Percentiles rank a stretch among this genome's conserved stretches.
Evolutionary conservation across 1,284 basidiomycete genomes (phyloP).

Genomic region (Trametes polyzona): DNA sequence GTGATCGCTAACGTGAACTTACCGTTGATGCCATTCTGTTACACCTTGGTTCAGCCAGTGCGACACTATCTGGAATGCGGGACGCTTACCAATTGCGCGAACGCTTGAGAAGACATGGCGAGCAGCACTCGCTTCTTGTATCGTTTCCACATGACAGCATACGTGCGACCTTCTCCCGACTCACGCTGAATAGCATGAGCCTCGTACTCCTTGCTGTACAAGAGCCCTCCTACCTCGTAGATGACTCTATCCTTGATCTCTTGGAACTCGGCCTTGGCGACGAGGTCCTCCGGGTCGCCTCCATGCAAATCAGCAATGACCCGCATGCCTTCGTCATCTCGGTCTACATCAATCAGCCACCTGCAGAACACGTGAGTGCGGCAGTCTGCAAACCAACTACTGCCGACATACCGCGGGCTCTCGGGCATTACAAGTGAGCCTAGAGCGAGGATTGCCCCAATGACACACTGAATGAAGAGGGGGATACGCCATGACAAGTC

Average conservation of each 20-base stretch:
- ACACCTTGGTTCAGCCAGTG: constrained; percentile 9
- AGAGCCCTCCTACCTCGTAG: constrained; percentile 62
- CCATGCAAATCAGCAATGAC: constrained; percentile 94
- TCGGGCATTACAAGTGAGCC: constrained; percentile 93
- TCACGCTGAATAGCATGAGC: constrained; percentile 51
- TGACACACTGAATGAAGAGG: constrained; percentile 86
- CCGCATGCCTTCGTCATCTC: constrained; percentile 84
- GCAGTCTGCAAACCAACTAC: not conserved
- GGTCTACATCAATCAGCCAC: constrained; percentile 91
- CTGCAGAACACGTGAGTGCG: constrained; percentile 43
- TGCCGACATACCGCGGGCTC: constrained; percentile 71
- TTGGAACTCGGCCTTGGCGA: constrained; percentile 84
- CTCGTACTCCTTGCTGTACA: not conserved
- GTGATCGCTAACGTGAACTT: constrained; percentile 4
- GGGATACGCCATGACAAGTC: constrained; percentile 86
- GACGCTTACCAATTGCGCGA: constrained; percentile 84
- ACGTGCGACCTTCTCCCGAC: constrained; percentile 81
- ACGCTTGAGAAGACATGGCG: constrained; percentile 97
- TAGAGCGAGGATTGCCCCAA: constrained; percentile 80
- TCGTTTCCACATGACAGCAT: constrained; percentile 84
- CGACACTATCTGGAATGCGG: not conserved
- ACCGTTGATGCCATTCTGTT: constrained; percentile 90
- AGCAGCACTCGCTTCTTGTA: constrained; percentile 91
- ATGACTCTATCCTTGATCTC: constrained; percentile 93
- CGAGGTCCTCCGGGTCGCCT: constrained; percentile 72